Percentiles rank a stretch among this genome's conserved stretches.
Evolutionary conservation across 2,329 filamentous ascomycete species (phyloP).

Genomic region (Calonectria hongkongensis): DNA sequence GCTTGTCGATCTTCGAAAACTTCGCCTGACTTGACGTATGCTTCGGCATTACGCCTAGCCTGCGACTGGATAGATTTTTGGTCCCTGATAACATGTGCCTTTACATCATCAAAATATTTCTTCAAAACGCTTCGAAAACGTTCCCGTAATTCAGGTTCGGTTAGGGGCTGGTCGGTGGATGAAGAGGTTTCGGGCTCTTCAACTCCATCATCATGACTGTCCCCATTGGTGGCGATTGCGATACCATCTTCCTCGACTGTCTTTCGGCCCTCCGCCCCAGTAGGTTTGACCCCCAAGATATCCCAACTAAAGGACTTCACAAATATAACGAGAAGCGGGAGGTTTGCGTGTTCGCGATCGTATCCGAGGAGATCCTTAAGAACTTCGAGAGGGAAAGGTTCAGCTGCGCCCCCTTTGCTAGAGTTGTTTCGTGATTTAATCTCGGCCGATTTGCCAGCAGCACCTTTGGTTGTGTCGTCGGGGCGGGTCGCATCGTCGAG

Average conservation of each 20-base stretch:
- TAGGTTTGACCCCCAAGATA: slow-evolving; percentile 85
- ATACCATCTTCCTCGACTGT: slow-evolving; percentile 87
- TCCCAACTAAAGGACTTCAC: slow-evolving; percentile 99
- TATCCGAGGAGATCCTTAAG: slow-evolving; percentile 96
- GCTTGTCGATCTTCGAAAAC: slow-evolving; percentile 98
- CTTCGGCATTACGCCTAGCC: slow-evolving; percentile 95
- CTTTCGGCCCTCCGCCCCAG: slow-evolving; percentile 86
- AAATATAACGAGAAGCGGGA: slow-evolving; percentile 94
- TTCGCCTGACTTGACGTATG: slow-evolving; percentile 98
- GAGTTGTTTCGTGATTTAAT: slow-evolving; percentile 73
- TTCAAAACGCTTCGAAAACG: slow-evolving; percentile 90
- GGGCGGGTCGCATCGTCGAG: slow-evolving; percentile 80
- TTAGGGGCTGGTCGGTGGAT: slow-evolving; percentile 82
- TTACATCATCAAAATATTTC: slow-evolving; percentile 95
- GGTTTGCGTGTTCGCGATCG: slow-evolving; percentile 92
- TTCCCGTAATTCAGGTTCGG: slow-evolving; percentile 84
- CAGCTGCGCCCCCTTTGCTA: slow-evolving; percentile 78
- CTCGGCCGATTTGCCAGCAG: slow-evolving; percentile 77
- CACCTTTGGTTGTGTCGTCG: slow-evolving; percentile 78
- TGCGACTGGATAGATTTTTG: slow-evolving; percentile 92
- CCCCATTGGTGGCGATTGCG: slow-evolving; percentile 67
- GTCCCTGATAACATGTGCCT: slow-evolving; percentile 89
- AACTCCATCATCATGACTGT: slow-evolving; percentile 63
- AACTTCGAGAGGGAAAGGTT: slow-evolving; percentile 98
- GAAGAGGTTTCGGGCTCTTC: slow-evolving; percentile 50